Percentiles rank a stretch among this genome's conserved stretches.
Conservation (phyloP, 306 rosid genomes). For the Prunus salicina region DNA sequence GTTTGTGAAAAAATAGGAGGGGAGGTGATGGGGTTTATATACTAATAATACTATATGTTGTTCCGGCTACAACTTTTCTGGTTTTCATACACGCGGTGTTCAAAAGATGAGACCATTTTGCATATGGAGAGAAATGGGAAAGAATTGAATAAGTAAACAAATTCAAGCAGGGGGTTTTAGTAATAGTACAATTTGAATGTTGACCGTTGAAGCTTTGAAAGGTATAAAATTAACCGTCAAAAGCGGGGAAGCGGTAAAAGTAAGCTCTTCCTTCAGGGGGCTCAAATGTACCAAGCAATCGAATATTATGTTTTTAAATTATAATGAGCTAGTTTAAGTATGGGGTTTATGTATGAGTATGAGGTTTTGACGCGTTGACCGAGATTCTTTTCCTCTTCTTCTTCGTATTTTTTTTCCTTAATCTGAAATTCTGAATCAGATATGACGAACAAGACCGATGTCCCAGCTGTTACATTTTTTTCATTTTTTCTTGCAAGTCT, state of each 20-base stretch:
- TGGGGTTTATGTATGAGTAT: not conserved
- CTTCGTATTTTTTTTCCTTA: not conserved
- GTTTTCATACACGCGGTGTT: constrained; percentile 23
- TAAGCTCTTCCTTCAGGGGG: not conserved
- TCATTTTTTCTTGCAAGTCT: too few relatives aligned
- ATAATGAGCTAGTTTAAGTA: not conserved
- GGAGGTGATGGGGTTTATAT: constrained; percentile 8
- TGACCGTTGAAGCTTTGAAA: constrained; percentile 63
- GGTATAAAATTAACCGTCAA: constrained; percentile 41
- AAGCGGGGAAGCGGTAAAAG: constrained; percentile 45
- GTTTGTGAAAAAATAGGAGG: constrained; percentile 4
- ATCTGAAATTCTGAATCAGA: too few relatives aligned
- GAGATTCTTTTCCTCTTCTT: not conserved
- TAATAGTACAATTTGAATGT: constrained; percentile 44
- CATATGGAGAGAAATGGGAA: not conserved
- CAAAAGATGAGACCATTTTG: constrained; percentile 45
- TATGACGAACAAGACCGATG: too few relatives aligned
- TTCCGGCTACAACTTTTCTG: not conserved
- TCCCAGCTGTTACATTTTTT: too few relatives aligned
- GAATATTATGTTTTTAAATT: not conserved
- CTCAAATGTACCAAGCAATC: not conserved
- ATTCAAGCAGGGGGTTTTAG: constrained; percentile 11
- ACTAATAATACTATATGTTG: not conserved
- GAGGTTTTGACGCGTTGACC: constrained; percentile 16
- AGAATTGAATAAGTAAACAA: not conserved